A percentile compares a stretch with the other conserved stretches of the same genome.
Conservation (phyloP, 2,329 filamentous ascomycete species). For the Alternaria viburni region DNA sequence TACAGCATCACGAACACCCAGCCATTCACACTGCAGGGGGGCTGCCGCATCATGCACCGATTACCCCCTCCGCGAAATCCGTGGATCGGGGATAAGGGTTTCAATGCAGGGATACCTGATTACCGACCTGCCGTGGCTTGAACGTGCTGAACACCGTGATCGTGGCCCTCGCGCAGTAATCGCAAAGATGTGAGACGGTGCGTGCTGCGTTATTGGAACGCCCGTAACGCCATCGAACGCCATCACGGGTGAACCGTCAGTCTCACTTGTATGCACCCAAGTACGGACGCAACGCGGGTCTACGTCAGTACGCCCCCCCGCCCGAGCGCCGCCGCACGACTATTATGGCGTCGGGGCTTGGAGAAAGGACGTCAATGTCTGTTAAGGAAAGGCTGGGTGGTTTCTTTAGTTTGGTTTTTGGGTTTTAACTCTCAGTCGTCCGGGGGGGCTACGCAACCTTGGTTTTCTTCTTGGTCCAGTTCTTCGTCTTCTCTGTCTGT, state of each 20-base stretch:
- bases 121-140: not conserved
- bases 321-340: not conserved
- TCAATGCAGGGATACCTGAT: not conserved
- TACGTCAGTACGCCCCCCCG: not conserved
- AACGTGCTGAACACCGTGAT: not conserved
- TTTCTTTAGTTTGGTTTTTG: no score
- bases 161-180: not conserved
- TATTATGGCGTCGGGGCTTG: not conserved
- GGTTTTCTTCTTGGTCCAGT: not conserved
- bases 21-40: not conserved
- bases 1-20: not conserved
- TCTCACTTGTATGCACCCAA: not conserved
- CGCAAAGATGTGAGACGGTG: not conserved
- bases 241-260: not conserved
- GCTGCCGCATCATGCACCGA: not conserved
- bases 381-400: not conserved
- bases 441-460: not conserved
- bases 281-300: not conserved
- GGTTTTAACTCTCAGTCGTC: not conserved
- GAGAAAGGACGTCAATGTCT: not conserved
- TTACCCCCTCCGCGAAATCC: not conserved
- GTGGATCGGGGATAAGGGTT: not conserved
- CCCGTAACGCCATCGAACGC: not conserved
- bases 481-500: not conserved
- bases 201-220: not conserved